These are phyloP conservation scores for Microdochium paspali DNA, from an alignment of 2,329 filamentous ascomycete genomes.

Conservation along the genomic window DNA sequence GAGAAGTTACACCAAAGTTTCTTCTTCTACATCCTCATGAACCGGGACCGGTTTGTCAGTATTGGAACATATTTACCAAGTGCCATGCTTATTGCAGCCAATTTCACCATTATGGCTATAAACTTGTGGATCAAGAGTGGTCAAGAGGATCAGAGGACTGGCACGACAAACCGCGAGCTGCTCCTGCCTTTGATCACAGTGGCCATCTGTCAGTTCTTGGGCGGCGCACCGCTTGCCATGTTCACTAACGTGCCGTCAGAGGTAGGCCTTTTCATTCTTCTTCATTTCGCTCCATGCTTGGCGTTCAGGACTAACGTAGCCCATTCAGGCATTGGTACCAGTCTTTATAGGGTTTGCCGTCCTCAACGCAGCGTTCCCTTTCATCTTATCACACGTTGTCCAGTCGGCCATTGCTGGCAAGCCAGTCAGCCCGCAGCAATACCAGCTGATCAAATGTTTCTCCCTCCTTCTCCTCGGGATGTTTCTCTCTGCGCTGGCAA, in stretches of 20 bases:
- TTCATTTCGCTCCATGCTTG: not conserved
- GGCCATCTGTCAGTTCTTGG: constrained; percentile 62
- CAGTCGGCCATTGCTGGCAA: constrained; percentile 32
- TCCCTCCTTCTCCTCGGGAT: constrained; percentile 88
- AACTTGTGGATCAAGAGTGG: constrained; percentile 90
- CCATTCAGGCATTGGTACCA: constrained; percentile 43
- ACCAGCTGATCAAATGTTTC: constrained; percentile 76
- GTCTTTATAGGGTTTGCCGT: constrained; percentile 50
- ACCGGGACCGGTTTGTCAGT: constrained; percentile 86
- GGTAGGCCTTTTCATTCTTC: constrained; percentile 35
- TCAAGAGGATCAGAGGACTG: constrained; percentile 25
- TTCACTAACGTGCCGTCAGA: constrained; percentile 65
- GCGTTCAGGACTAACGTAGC: not conserved
- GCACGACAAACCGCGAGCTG: constrained; percentile 40
- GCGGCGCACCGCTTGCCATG: constrained; percentile 72
- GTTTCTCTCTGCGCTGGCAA: constrained; percentile 85
- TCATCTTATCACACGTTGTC: constrained; percentile 45
- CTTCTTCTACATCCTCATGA: constrained; percentile 96
- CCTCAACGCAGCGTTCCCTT: constrained; percentile 46
- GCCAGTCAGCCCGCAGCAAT: constrained; percentile 50
- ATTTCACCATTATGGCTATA: constrained; percentile 93
- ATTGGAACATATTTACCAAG: constrained; percentile 96
- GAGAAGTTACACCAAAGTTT: constrained; percentile 98
- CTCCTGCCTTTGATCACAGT: constrained; percentile 69
- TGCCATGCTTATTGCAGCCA: constrained; percentile 92